phyloP scores from a whole-genome alignment of 1,139 yeast species.

The Yamadazyma atmosphaerica region DNA sequence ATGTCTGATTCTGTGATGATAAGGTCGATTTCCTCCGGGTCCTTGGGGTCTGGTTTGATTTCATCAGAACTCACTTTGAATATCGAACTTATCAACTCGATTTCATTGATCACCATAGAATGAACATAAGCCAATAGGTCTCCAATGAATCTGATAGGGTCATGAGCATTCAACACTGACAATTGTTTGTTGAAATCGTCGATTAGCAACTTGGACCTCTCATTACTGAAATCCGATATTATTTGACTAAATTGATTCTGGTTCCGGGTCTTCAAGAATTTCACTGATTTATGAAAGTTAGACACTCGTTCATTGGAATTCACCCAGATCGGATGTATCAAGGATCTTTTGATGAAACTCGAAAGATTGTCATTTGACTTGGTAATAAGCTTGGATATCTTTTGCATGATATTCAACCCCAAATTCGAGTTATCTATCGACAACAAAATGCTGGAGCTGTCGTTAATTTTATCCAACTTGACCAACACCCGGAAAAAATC shows the following conservation, averaged over 20 bases:
- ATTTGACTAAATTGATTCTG: slow-evolving; percentile 54
- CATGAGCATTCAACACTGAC: slow-evolving; percentile 59
- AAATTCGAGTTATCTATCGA: slow-evolving; percentile 69
- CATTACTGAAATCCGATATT: slow-evolving; percentile 43
- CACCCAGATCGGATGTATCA: slow-evolving; percentile 36
- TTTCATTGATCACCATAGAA: slow-evolving; percentile 84
- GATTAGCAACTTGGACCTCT: slow-evolving; percentile 54
- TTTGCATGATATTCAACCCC: slow-evolving; percentile 68
- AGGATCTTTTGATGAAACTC: slow-evolving; percentile 33
- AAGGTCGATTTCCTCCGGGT: slow-evolving; percentile 16
- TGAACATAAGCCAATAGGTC: slow-evolving; percentile 90
- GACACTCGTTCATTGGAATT: slow-evolving; percentile 27
- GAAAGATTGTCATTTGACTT: slow-evolving; percentile 53
- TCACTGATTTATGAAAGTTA: slow-evolving; percentile 35
- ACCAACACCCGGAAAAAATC: slow-evolving; percentile 64
- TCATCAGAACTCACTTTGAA: slow-evolving; percentile 24
- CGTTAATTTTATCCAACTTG: slow-evolving; percentile 64
- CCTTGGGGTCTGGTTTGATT: slow-evolving; percentile 1
- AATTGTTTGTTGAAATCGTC: slow-evolving; percentile 60
- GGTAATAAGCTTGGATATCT: slow-evolving; percentile 53
- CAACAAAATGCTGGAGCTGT: slow-evolving; percentile 66
- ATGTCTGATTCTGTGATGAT: slow-evolving; percentile 16
- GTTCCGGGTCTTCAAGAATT: slow-evolving; percentile 34
- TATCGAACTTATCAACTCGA: slow-evolving; percentile 62
- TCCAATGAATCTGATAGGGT: slow-evolving; percentile 80